Percentiles rank a stretch among this genome's conserved stretches.
Conservation (phyloP, 768 basidiomycete genomes). For the Amanita subjunquillea region DNA sequence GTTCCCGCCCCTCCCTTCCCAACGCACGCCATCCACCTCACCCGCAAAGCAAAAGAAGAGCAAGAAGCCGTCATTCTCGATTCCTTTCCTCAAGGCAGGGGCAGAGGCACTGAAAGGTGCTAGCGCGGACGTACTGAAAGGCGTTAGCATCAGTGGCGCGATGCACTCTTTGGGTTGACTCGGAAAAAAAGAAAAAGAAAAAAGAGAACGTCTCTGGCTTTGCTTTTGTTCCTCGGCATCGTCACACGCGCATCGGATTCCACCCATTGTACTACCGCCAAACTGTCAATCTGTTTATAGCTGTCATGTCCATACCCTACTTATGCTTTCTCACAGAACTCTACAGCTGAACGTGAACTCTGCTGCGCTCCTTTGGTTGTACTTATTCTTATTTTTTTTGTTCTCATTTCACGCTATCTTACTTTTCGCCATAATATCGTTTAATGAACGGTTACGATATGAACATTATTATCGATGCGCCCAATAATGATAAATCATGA, state of each 20-base stretch:
- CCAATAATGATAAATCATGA: background rate
- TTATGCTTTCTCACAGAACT: too few relatives aligned
- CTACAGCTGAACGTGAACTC: too few relatives aligned
- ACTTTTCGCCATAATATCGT: background rate
- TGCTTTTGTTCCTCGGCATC: background rate
- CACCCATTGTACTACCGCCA: background rate
- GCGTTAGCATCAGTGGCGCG: constrained; percentile 19
- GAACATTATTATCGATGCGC: background rate
- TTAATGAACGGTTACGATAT: background rate
- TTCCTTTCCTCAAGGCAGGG: constrained; percentile 20
- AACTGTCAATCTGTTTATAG: background rate
- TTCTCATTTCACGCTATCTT: background rate
- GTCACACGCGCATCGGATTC: background rate
- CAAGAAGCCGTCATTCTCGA: constrained; percentile 17
- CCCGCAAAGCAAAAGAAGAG: background rate
- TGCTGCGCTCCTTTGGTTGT: too few relatives aligned
- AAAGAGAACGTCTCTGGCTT: background rate
- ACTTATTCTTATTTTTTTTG: background rate
- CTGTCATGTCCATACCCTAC: too few relatives aligned
- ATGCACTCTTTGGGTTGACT: background rate
- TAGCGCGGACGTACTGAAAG: constrained; percentile 30
- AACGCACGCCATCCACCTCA: background rate
- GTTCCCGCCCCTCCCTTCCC: background rate
- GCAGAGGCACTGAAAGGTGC: constrained; percentile 28
- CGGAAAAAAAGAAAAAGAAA: too few relatives aligned